phyloP scores from a whole-genome alignment of 1,284 basidiomycete genomes.

The Leccinum fallax region DNA sequence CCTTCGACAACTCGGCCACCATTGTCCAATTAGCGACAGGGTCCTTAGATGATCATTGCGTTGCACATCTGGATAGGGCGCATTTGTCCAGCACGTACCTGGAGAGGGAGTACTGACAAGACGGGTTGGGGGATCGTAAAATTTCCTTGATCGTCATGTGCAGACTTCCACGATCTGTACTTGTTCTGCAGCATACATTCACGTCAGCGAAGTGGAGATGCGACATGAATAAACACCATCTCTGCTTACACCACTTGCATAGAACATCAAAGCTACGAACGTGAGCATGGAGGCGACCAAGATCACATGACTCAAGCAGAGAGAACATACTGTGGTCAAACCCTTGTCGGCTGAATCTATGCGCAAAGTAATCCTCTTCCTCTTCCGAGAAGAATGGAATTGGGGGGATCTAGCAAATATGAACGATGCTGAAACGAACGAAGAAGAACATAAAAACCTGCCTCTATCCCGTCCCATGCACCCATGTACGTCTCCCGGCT shows the following conservation, averaged over 20 bases:
- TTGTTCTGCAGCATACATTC: slow-evolving; percentile 46
- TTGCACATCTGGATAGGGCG: not conserved
- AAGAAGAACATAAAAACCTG: not conserved
- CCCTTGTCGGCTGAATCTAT: slow-evolving; percentile 56
- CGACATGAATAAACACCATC: not conserved
- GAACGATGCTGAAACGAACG: not conserved
- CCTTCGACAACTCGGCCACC: slow-evolving; percentile 45
- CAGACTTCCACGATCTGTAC: slow-evolving; percentile 50
- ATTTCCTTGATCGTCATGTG: slow-evolving; percentile 56
- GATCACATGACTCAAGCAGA: not conserved
- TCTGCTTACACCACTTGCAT: slow-evolving; percentile 47
- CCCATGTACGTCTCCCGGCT: slow-evolving; percentile 50
- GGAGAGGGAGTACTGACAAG: slow-evolving; percentile 55
- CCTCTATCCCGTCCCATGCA: slow-evolving; percentile 42
- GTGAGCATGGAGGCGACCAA: not conserved
- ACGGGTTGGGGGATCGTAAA: slow-evolving; percentile 58
- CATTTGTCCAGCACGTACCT: slow-evolving; percentile 39
- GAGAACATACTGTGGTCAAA: slow-evolving; percentile 58
- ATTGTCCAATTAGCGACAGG: slow-evolving; percentile 64
- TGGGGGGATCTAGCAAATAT: slow-evolving; percentile 49
- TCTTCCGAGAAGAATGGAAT: slow-evolving; percentile 57
- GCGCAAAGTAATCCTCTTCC: slow-evolving; percentile 70
- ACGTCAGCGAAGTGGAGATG: slow-evolving; percentile 1
- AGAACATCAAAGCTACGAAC: slow-evolving; percentile 55
- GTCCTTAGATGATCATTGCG: slow-evolving; percentile 43